Conservation (phyloP, 805 yeast species). For the Kodamaea fukazawae region DNA sequence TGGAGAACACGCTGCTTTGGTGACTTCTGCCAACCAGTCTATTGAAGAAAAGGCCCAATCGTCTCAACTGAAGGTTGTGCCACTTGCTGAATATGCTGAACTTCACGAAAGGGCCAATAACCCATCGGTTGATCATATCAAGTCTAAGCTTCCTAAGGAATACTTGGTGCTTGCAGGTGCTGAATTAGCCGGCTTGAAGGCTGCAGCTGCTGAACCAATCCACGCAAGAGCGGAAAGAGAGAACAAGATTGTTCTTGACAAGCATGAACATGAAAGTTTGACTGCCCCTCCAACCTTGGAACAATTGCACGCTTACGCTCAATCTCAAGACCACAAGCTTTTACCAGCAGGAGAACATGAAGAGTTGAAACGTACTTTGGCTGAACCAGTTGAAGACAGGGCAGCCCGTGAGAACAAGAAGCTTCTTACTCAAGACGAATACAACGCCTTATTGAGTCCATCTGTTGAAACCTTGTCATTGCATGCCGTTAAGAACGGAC, state of each 20-base stretch:
- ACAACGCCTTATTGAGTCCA: slow-evolving; percentile 11
- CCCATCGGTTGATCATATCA: slow-evolving; percentile 21
- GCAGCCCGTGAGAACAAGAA: slow-evolving; percentile 8
- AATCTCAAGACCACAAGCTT: slow-evolving; percentile 6
- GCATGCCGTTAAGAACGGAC: slow-evolving; percentile 2
- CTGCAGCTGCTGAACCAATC: slow-evolving; percentile 2
- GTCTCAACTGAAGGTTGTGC: slow-evolving; percentile 8
- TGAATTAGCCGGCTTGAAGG: slow-evolving; percentile 3
- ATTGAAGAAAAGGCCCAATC: slow-evolving; percentile 11
- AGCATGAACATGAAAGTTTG: slow-evolving; percentile 3
- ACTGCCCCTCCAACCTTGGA: slow-evolving; percentile 11
- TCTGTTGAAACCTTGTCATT: slow-evolving; percentile 8
- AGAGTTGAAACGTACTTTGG: slow-evolving; percentile 6
- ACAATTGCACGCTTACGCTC: slow-evolving; percentile 13
- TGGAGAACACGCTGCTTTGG: slow-evolving; percentile 8
- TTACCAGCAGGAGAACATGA: slow-evolving; percentile 5
- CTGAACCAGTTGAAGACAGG: slow-evolving; percentile 12
- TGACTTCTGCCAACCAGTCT: slow-evolving; percentile 12
- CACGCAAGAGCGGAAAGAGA: slow-evolving; percentile 4
- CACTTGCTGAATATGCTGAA: slow-evolving; percentile 6
- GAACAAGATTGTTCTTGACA: slow-evolving; percentile 4
- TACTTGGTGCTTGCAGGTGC: slow-evolving; percentile 2
- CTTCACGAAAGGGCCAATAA: slow-evolving; percentile 11
- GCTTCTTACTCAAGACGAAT: slow-evolving; percentile 12
- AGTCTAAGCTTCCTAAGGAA: slow-evolving; percentile 10